A percentile compares a stretch with the other conserved stretches of the same genome.
phyloP scores from a whole-genome alignment of 2,329 filamentous ascomycete species.

The Elsinoe australis region DNA sequence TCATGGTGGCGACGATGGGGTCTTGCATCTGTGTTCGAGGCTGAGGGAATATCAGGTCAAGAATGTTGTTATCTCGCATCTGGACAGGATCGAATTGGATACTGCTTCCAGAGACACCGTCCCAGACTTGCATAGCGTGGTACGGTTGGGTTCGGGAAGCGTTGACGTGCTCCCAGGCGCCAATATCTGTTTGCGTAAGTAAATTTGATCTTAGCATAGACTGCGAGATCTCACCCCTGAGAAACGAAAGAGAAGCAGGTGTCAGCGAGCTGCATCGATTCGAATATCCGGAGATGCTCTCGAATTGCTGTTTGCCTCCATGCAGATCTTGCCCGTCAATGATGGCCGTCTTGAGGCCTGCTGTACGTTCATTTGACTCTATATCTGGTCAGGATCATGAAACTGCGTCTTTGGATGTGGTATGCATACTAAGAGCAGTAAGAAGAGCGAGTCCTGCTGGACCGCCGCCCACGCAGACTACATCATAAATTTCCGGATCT shows the following conservation, averaged over 20 bases:
- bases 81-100: constrained; percentile 61
- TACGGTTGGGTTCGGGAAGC: constrained; percentile 72
- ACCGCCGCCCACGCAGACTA: constrained; percentile 84
- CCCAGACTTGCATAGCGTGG: constrained; percentile 97
- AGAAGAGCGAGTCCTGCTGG: constrained; percentile 65
- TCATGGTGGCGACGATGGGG: constrained; percentile 79
- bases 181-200: constrained; percentile 49
- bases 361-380: constrained; percentile 39
- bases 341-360: constrained; percentile 73
- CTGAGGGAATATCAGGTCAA: constrained; percentile 5
- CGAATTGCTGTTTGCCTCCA: constrained; percentile 58
- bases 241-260: constrained; percentile 73
- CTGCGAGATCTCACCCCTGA: constrained; percentile 51
- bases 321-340: constrained; percentile 82
- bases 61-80: constrained; percentile 7
- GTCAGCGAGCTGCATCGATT: constrained; percentile 96
- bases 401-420: not conserved
- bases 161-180: constrained; percentile 74
- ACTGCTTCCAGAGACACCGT: constrained; percentile 76
- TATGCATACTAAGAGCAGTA: constrained; percentile 33
- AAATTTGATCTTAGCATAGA: no score
- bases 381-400: not conserved
- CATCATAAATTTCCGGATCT: constrained; percentile 75
- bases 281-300: constrained; percentile 64
- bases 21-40: constrained; percentile 2